Percentiles rank a stretch among this genome's conserved stretches.
phyloP scores from a whole-genome alignment of 768 basidiomycete species.

The Sarcodon aspratus region DNA sequence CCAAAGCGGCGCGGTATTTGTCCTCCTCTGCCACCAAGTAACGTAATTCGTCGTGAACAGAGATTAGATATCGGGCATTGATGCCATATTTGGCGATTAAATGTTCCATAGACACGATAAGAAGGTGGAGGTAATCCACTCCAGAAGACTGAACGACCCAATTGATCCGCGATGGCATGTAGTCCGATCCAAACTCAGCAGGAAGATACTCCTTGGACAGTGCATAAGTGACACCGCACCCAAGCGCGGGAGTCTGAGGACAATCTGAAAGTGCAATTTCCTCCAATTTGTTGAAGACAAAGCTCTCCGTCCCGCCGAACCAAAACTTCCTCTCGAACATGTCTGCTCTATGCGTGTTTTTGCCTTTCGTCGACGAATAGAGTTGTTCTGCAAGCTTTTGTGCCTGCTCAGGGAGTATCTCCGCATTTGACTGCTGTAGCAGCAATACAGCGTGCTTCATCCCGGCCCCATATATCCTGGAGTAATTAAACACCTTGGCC shows the following conservation, averaged over 20 bases:
- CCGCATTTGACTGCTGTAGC: constrained; percentile 74
- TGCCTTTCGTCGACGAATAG: constrained; percentile 90
- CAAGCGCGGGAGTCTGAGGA: constrained; percentile 87
- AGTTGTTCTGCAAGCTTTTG: constrained; percentile 72
- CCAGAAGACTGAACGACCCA: constrained; percentile 99
- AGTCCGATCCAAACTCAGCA: constrained; percentile 71
- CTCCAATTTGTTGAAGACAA: constrained; percentile 96
- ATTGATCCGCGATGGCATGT: constrained; percentile 94
- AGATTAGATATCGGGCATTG: constrained; percentile 86
- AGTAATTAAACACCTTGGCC: constrained; percentile 99
- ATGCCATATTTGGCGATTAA: constrained; percentile 75
- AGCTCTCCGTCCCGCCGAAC: constrained; percentile 95
- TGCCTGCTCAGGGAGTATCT: constrained; percentile 69
- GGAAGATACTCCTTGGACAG: constrained; percentile 86
- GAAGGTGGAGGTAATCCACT: constrained; percentile 94
- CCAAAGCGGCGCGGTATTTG: constrained; percentile 81
- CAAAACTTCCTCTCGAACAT: constrained; percentile 81
- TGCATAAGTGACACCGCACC: constrained; percentile 88
- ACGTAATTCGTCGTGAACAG: constrained; percentile 94
- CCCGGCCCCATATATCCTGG: constrained; percentile 96
- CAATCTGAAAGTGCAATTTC: constrained; percentile 80
- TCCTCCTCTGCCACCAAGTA: constrained; percentile 88
- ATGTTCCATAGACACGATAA: constrained; percentile 92
- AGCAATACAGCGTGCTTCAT: constrained; percentile 88
- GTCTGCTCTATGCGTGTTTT: constrained; percentile 66